Base-by-base conservation (phyloP, 2,329 filamentous ascomycete species). In the Ciborinia camelliae region DNA sequence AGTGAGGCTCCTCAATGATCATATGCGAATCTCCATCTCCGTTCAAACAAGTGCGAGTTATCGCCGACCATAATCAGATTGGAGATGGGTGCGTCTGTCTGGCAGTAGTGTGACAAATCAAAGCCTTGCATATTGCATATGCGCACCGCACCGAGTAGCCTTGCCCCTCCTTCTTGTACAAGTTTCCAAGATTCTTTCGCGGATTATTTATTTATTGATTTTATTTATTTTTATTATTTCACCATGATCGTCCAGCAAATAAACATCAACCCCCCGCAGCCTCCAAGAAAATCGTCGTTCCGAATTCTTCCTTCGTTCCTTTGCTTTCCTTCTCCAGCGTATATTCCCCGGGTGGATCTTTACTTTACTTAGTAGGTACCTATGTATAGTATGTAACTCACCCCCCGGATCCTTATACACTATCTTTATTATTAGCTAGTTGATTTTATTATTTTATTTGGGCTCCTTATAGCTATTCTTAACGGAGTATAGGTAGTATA, bases 111-210 rank as follows among this genome's bases (percentile, higher is more conserved):
- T 47, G 30, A 48, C 15, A 43, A 43, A 48, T 48, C 41, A 32
- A 48, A 59, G 41, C 53, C 53, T 48, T 59, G 43, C 55, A 59
- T 48, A 48, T 48, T 59, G 43, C 55, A 59, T 48, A 48, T 57
- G 54, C 41, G 41, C 39, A 57, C 32, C 28, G 28, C 28, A 47
- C 26, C 35, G 23, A 47, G 43, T 60, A 60, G 43, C 57, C 57
- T 60, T 50, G n/a, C 30, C 37, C 55, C 8, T 37, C 41, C 12
- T 39, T n/a, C 18, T 37, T 9, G 14, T 50, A n/a, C 20, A 45
- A 45, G 8, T 15, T 58, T 58, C 54, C 54, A 23, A 35, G 54
- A 7, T 32, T 26, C 15, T 47, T 35, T 45, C 39, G n/a, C n/a
- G n/a, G n/a, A n/a, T n/a, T n/a, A n/a, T n/a, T n/a, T n/a, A n/a